Base-by-base conservation (phyloP, 1,284 basidiomycete species). In the Fomes fomentarius region DNA sequence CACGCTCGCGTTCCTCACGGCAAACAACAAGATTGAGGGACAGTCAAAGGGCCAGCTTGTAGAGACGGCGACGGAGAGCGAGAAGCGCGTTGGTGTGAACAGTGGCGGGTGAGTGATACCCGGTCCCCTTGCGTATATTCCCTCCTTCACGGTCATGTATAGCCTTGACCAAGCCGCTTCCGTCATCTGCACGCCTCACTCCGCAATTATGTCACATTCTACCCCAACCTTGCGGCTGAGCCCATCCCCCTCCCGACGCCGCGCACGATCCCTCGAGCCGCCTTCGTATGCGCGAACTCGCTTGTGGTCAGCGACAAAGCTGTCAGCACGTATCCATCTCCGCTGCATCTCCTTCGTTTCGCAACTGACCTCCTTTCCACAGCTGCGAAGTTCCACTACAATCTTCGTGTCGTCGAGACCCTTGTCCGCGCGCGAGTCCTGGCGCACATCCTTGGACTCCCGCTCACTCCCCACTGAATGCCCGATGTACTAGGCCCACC, bases 81-180 rank as follows among this genome's bases (percentile, higher is more conserved):
- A 92, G 71, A 87, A 87, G 66, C 86, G 87, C 41, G 91, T 95
- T 46, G 93, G 88, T 74, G 87, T 90, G 7, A 91, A 91, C 63
- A 87, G 84, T 54, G 88, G 87, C 57, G 87, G 87, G 88, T 90
- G 61, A 62, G 81, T 70, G n/a, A n/a, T n/a, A 15, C 33, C 14
- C 28, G 21, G 31, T 25, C 14, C 17, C 31, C 15, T 34, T 14
- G 31, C 44, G 17, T 26, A 17, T 26, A 12, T 17, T 38, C 10
- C 3, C n/a, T n/a, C n/a, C n/a, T n/a, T n/a, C n/a, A 21, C 25
- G 38, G 2, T 35, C 14, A 12, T 26, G 37, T 24, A 14, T 35
- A 88, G 89, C 33, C 87, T 91, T 83, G 90, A 94, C 70, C 92
- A 94, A 76, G 89, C 91, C 0, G 89, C 91, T 0, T 92, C 89